These are phyloP conservation scores for Aspergillus ustus DNA, from an alignment of 2,329 filamentous ascomycete genomes.

Conservation along the genomic window DNA sequence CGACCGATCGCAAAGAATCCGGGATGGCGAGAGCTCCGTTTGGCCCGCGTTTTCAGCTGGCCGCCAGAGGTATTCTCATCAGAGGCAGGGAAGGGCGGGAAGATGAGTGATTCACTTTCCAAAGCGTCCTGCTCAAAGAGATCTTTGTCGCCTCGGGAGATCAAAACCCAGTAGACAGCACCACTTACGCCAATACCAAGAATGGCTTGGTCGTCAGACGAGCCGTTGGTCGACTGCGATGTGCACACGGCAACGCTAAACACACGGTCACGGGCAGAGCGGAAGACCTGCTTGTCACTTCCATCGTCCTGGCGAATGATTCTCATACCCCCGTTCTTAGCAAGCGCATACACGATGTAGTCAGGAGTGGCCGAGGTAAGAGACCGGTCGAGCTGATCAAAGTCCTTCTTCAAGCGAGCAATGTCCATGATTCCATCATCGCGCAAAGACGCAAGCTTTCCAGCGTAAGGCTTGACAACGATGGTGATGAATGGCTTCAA, in stretches of 20 bases:
- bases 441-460: constrained; percentile 66
- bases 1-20: constrained; percentile 95
- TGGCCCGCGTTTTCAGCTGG: constrained; percentile 92
- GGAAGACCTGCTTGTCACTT: constrained; percentile 88
- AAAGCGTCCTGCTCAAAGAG: constrained; percentile 77
- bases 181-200: constrained; percentile 94
- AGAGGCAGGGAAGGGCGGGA: constrained; percentile 82
- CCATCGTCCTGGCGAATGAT: constrained; percentile 95
- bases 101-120: constrained; percentile 83
- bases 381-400: constrained; percentile 94
- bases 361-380: constrained; percentile 86
- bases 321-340: constrained; percentile 88
- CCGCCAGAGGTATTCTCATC: constrained; percentile 92
- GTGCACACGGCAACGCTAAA: constrained; percentile 90
- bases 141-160: constrained; percentile 77
- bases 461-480: constrained; percentile 58
- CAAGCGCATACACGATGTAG: constrained; percentile 93
- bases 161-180: constrained; percentile 92
- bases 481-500: constrained; percentile 97
- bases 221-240: constrained; percentile 58
- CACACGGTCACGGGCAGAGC: constrained; percentile 86
- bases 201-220: constrained; percentile 74
- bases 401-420: constrained; percentile 93
- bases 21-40: constrained; percentile 84
- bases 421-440: constrained; percentile 88